A percentile compares a stretch with the other conserved stretches of the same genome.
Evolutionary conservation across 1,139 yeast species (phyloP).

Genomic region (Lodderomyces oxycetoniae): DNA sequence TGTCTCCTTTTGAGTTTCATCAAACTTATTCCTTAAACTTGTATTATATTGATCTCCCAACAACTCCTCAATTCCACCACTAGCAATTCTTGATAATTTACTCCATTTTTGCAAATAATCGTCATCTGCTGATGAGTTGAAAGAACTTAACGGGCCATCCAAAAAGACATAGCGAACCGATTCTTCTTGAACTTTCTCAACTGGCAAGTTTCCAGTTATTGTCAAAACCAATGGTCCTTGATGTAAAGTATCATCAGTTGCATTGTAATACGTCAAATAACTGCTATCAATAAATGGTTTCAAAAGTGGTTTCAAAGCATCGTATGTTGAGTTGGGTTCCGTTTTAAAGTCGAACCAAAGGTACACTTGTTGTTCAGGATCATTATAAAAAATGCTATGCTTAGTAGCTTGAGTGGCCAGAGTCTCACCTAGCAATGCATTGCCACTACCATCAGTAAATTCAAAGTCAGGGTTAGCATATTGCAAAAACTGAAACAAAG

Average conservation of each 20-base stretch:
- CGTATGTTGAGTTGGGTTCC: slow-evolving; percentile 30
- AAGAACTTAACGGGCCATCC: slow-evolving; percentile 35
- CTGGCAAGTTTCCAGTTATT: slow-evolving; percentile 41
- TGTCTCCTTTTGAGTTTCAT: slow-evolving; percentile 17
- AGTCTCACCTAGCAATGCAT: slow-evolving; percentile 15
- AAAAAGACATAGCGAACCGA: slow-evolving; percentile 28
- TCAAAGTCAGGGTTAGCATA: slow-evolving; percentile 36
- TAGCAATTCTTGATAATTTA: slow-evolving; percentile 32
- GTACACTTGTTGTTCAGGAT: slow-evolving; percentile 36
- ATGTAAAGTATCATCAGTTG: slow-evolving; percentile 18
- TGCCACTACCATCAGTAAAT: slow-evolving; percentile 9
- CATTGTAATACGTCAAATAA: slow-evolving; percentile 33
- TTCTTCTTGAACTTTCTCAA: slow-evolving; percentile 24
- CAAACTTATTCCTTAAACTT: slow-evolving; percentile 18
- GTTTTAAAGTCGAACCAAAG: slow-evolving; percentile 44
- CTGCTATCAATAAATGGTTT: slow-evolving; percentile 30
- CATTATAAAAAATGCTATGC: slow-evolving; percentile 34
- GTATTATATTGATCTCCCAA: slow-evolving; percentile 22
- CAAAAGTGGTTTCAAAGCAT: slow-evolving; percentile 25
- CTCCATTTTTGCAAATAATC: slow-evolving; percentile 20
- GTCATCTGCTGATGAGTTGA: slow-evolving; percentile 12
- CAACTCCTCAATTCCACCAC: slow-evolving; percentile 30
- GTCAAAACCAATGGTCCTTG: slow-evolving; percentile 38
- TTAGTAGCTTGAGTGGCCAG: no score
- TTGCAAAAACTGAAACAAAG: slow-evolving; percentile 44